phyloP scores from a whole-genome alignment of 2,329 filamentous ascomycete species.

The Fusarium chlamydosporum region DNA sequence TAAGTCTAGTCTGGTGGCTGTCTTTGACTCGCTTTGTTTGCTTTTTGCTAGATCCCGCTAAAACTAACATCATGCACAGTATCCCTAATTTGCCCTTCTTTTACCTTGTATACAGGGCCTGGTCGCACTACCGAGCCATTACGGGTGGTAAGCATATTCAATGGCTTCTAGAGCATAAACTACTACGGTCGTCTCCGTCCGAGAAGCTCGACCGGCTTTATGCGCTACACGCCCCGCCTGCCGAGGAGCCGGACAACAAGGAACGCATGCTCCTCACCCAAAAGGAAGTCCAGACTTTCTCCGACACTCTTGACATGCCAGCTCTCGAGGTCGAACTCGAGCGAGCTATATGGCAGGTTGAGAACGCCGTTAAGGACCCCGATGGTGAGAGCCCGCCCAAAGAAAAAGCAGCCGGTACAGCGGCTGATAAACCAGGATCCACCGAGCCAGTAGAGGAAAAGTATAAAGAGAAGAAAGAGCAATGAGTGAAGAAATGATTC shows the following conservation, averaged over 20 bases:
- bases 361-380: conserved; percentile 62
- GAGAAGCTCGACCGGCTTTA: conserved; percentile 82
- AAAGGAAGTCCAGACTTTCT: conserved; percentile 69
- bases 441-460: conserved; percentile 36
- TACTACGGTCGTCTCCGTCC: conserved; percentile 76
- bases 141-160: conserved; percentile 87
- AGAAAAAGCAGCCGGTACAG: conserved; percentile 33
- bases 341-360: conserved; percentile 81
- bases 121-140: conserved; percentile 91
- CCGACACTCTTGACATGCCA: conserved; percentile 74
- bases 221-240: conserved; percentile 57
- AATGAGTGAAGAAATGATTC: conserved; percentile 38
- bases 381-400: conserved; percentile 26
- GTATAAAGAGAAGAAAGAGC: conserved; percentile 34
- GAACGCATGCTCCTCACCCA: conserved; percentile 63
- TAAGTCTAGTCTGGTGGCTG: conserved; percentile 62
- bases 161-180: conserved; percentile 81
- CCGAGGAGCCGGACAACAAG: conserved; percentile 43
- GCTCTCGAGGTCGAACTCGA: conserved; percentile 81
- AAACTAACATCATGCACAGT: conserved; percentile 59
- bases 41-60: not conserved
- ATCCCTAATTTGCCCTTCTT: conserved; percentile 97
- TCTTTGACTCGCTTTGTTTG: not conserved
- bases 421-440: conserved; percentile 26
- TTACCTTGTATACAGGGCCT: conserved; percentile 91